Base-by-base conservation (phyloP, 2,329 filamentous ascomycete species). In the Fusarium newnesense region DNA sequence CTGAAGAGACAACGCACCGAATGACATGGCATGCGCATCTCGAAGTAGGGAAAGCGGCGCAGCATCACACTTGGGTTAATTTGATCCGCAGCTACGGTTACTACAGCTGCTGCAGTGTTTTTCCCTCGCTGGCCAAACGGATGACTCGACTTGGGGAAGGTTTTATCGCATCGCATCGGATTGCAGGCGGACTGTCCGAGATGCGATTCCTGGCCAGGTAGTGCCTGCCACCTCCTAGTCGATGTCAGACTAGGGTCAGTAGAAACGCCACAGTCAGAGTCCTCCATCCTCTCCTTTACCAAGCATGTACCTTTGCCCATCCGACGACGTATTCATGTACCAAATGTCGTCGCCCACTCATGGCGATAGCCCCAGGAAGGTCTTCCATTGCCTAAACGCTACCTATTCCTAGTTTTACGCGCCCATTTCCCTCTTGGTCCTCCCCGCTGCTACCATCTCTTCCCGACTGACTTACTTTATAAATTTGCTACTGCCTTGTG, bases 11-110 rank as follows among this genome's bases (percentile, higher is more conserved):
- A 34, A 34, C 12, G 32, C 32, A 34, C 12, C 4, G 32, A 34
- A 34, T 34, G 32, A 34, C 32, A 34, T 15, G 32, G 32, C 32
- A 34, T 24, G 24, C 24, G 78, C 80, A 81, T 74, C 74, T 76
- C 70, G 76, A 81, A 82, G 79, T 81, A 76, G 81, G 81, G 81
- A 84, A 82, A 79, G 84, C 83, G 83, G 84, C 83, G 84, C 84
- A 85, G 82, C 80, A 54, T 72, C 69, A 64, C 62, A 34, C 64
- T 57, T 69, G 40, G 54, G 58, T 64, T 60, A 36, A 54, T 36
- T 65, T 59, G 72, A 66, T 73, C 75, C 75, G 71, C 74, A 68
- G 46, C 61, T 13, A 53, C 32, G 13, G 34, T 21, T n/a, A 28
- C 24, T 39, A 34, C 30, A 52, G 49, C 32, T 28, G 50, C 34